Evolutionary conservation across 2,329 filamentous ascomycete genomes (phyloP), one percentile per base, ranked within the genome.

Genomic region (Exophiala bonariae): DNA sequence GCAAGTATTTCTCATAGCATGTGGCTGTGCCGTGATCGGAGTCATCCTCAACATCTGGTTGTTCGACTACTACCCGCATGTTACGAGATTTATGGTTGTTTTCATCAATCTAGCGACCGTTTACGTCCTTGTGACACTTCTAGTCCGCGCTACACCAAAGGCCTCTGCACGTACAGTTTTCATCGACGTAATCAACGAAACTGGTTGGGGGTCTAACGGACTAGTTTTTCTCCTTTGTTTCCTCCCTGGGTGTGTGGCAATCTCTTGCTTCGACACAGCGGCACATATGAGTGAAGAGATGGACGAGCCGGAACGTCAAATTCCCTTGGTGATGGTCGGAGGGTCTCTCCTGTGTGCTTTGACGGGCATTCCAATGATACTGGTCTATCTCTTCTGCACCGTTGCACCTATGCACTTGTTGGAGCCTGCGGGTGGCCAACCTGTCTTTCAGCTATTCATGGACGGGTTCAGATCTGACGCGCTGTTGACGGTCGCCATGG

Each of bases 241-340:
- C 9, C 28, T 31, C 9, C 28, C 28, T n/a, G 28, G 28, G n/a
- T 9, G 9, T 31, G n/a, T n/a, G 28, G 28, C 28, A 9, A 9
- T 31, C 28, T 31, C 9, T 31, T n/a, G 9, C n/a, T n/a, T n/a
- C 28, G 39, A 42, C 32, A 14, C 7, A 6, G 39, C 26, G 7
- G 14, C 39, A 10, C 39, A 42, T 19, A 6, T 42, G 39, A 33
- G 13, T 6, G 39, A 42, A 11, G 39, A 42, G 28, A 13, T 42
- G 39, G 7, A 6, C 11, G 17, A 33, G 6, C 39, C 39, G 6
- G 6, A n/a, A 14, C 10, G 19, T 6, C 19, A 14, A 13, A 18
- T 42, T 13, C 20, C 39, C 7, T n/a, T 32, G 18, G 39, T 42
- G 6, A 42, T 42, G 11, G 32, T 42, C 10, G 39, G 39, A 10